Base-by-base conservation (phyloP, 1,284 basidiomycete genomes). In the Austroboletus niveus region DNA sequence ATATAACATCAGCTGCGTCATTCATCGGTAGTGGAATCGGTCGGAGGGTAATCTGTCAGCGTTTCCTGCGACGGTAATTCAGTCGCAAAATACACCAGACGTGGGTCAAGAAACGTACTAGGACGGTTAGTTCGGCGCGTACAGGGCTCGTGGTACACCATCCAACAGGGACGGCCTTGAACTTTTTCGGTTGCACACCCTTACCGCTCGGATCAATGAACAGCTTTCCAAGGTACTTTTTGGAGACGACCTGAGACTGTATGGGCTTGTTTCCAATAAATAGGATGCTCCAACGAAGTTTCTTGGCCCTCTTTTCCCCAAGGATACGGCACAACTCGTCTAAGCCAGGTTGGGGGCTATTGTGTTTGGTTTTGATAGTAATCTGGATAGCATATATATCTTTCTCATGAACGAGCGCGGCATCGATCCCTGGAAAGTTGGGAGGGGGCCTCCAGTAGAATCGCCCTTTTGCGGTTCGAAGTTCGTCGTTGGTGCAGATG, bases 381-480 rank as follows among this genome's bases (percentile, higher is more conserved):
- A 35, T 52, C 14, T 52, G 51, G 42, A 50, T 50, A 31, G 38
- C 36, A 12, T 45, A 41, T 10, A 52, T 29, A 2, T 43, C 47
- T 29, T 43, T 12, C 29, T 44, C 10, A n/a, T 39, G 29, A 8
- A 49, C 32, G 9, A 49, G 31, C 17, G 47, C 42, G 10, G 36
- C 30, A 15, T 52, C 47, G 17, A 49, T 43, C 9, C 36, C 42
- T n/a, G 35, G 40, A 17, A 49, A 52, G 35, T 43, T 24, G 8
- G 42, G 30, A 40, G 47, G 22, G 3, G 42, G 36, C 27, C 30
- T 41, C 51, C 36, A 52, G 35, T 50, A 52, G 9, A 38, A 39
- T 9, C 32, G 45, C 3, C 34, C 45, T 3, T 14, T 5, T 10
- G 14, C 27, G 31, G 3, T 8, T 17, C 24, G 42, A 31, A 50